phyloP scores from a whole-genome alignment of 768 basidiomycete species.

The Leccinum uliginosum region DNA sequence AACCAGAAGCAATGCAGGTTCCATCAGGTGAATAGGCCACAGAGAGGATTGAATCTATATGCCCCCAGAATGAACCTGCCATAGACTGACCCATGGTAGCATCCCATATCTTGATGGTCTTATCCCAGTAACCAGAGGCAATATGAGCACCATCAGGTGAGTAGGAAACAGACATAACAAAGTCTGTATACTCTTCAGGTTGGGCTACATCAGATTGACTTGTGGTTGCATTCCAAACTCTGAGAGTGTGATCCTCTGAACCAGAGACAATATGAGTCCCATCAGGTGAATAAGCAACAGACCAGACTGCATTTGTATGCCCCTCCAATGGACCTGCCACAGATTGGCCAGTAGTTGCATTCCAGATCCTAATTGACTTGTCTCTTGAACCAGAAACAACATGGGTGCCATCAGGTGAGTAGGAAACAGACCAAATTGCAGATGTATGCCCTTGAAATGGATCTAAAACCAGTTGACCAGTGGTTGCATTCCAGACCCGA shows the following conservation, averaged over 20 bases:
- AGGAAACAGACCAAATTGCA: background rate
- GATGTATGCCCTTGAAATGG: no score
- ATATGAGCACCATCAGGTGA: background rate
- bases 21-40: no score
- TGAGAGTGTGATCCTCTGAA: background rate
- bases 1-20: background rate
- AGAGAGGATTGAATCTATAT: no score
- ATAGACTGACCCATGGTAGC: background rate
- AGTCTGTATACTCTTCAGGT: background rate
- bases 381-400: background rate
- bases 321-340: no score
- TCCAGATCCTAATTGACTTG: no score
- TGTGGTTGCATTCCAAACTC: slow-evolving; percentile 16
- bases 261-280: no score
- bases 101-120: no score
- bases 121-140: no score
- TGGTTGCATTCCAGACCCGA: background rate
- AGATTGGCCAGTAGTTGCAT: background rate
- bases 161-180: background rate
- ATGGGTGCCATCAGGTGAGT: slow-evolving; percentile 1
- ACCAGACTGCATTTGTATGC: no score
- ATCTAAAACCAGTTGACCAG: background rate
- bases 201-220: slow-evolving; percentile 5
- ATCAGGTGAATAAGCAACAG: no score
- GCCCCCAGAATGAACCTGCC: background rate